These are phyloP conservation scores for Schizophyllum amplum DNA, from an alignment of 1,284 basidiomycete species.

Conservation along the genomic window DNA sequence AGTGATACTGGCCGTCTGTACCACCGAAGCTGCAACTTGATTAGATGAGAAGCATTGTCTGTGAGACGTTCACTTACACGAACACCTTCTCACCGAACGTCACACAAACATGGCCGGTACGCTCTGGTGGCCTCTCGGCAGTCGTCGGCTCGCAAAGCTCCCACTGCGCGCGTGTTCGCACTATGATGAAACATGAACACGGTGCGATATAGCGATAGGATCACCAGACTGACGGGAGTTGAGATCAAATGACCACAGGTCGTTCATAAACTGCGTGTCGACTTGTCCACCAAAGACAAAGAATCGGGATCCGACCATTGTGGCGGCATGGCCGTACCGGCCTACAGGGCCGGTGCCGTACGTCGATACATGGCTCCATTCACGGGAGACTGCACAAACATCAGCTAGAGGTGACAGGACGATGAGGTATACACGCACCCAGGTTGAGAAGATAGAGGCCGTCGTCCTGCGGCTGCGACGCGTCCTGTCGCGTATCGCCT, in stretches of 20 bases:
- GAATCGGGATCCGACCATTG: conserved; percentile 89
- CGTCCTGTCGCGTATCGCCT: conserved; percentile 78
- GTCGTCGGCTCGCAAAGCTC: conserved; percentile 65
- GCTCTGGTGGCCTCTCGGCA: conserved; percentile 68
- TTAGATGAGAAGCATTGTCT: conserved; percentile 10
- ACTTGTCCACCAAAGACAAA: conserved; percentile 97
- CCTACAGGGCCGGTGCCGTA: conserved; percentile 75
- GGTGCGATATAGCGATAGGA: conserved; percentile 5
- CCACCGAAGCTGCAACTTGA: conserved; percentile 76
- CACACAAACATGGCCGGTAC: conserved; percentile 92
- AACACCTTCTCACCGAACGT: conserved; percentile 82
- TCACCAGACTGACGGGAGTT: conserved; percentile 65
- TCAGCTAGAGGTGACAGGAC: conserved; percentile 6
- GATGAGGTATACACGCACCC: conserved; percentile 40
- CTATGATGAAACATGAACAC: conserved; percentile 29
- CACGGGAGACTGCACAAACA: conserved; percentile 59
- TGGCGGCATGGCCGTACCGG: conserved; percentile 93
- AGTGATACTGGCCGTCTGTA: conserved; percentile 97
- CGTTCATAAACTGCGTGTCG: conserved; percentile 92
- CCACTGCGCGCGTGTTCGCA: conserved; percentile 69
- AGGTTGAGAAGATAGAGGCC: conserved; percentile 94
- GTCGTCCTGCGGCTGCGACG: conserved; percentile 85
- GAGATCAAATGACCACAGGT: conserved; percentile 96
- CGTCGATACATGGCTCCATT: conserved; percentile 88
- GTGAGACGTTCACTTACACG: conserved; percentile 45